A percentile compares a stretch with the other conserved stretches of the same genome.
Evolutionary conservation across 1,284 basidiomycete genomes (phyloP).

Genomic region (Ceratobasidium sp.): DNA sequence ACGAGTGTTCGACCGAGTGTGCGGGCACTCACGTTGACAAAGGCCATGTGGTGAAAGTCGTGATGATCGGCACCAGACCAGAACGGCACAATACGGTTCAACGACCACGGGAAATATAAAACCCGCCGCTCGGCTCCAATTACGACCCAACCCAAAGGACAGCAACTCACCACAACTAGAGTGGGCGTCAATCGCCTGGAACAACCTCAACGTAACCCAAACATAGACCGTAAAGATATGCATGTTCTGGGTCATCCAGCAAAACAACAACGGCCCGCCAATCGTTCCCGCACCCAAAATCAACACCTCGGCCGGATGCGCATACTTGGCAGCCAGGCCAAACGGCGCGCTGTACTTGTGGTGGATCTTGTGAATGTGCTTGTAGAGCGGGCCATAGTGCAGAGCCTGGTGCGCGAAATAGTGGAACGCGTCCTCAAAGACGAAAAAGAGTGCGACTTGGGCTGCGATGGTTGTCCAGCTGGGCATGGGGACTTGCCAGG

Average conservation of each 20-base stretch:
- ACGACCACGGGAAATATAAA: constrained; percentile 96
- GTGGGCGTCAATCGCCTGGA: constrained; percentile 98
- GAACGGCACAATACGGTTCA: constrained; percentile 93
- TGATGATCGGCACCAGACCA: constrained; percentile 99
- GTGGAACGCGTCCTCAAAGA: constrained; percentile 97
- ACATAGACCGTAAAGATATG: constrained; percentile 94
- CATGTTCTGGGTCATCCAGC: constrained; percentile 74
- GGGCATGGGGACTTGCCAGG: constrained; percentile 94
- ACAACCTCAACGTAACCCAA: constrained; percentile 94
- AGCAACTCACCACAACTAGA: constrained; percentile 88
- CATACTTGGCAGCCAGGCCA: constrained; percentile 97
- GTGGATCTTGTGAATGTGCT: constrained; percentile 97
- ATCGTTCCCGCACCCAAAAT: constrained; percentile 89
- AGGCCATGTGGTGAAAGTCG: constrained; percentile 95
- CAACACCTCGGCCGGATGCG: constrained; percentile 93
- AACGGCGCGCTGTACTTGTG: constrained; percentile 98
- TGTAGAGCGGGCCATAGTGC: constrained; percentile 93
- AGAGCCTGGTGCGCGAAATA: constrained; percentile 89
- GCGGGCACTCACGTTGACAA: constrained; percentile 65
- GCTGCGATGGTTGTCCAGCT: constrained; percentile 72
- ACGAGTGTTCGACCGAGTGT: neutral
- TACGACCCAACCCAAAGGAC: neutral
- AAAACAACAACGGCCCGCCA: constrained; percentile 87
- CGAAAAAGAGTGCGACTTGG: constrained; percentile 91
- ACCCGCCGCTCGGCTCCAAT: neutral